phyloP scores from a whole-genome alignment of 345 rosid species.

The Raphanus raphanistrum region DNA sequence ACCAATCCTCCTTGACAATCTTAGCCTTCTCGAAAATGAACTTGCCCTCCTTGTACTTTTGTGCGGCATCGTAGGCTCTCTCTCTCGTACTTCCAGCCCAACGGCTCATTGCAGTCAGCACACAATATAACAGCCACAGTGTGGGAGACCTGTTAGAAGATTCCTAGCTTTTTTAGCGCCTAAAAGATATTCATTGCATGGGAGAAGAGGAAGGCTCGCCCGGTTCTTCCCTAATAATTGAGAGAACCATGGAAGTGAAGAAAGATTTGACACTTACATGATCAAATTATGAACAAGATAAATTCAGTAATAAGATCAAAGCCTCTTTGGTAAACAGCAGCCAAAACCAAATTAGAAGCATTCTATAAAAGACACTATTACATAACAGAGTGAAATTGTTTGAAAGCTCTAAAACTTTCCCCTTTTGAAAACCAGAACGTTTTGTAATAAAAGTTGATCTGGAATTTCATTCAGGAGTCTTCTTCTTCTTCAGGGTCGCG shows the following conservation, averaged over 20 bases:
- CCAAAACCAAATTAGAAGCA: constrained; percentile 9
- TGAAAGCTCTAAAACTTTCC: constrained; percentile 2
- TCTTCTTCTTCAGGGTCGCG: constrained; percentile 37
- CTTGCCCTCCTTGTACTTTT: constrained; percentile 89
- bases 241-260: not conserved
- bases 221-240: constrained; percentile 63
- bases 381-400: not conserved
- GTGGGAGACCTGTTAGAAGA: constrained; percentile 81
- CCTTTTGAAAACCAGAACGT: constrained; percentile 19
- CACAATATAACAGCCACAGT: constrained; percentile 76
- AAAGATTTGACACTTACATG: not conserved
- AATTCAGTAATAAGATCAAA: not conserved
- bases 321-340: not conserved
- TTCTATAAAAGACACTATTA: constrained; percentile 4
- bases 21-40: constrained; percentile 78
- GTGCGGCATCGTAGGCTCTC: constrained; percentile 67
- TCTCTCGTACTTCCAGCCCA: constrained; percentile 89
- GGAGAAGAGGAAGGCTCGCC: constrained; percentile 83
- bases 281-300: constrained; percentile 3
- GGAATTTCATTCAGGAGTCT: constrained; percentile 22
- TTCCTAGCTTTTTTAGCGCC: constrained; percentile 75
- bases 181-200: constrained; percentile 70
- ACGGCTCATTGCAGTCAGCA: constrained; percentile 62
- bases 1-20: constrained; percentile 77
- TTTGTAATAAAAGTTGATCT: not conserved